Evolutionary conservation across 805 yeast genomes (phyloP).

Genomic region (Hanseniaspora taiwanica): DNA sequence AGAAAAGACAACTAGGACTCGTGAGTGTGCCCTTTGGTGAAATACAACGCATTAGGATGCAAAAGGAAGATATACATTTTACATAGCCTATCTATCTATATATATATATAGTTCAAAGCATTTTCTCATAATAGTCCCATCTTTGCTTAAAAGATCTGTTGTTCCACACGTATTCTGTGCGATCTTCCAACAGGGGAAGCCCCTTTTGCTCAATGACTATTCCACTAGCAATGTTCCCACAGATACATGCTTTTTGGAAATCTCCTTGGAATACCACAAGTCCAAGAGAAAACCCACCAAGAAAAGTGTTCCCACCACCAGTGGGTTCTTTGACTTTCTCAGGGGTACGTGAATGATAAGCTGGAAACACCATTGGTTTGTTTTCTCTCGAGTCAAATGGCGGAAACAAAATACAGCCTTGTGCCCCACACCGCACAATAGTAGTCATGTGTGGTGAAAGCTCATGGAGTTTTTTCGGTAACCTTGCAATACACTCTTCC

Average conservation of each 20-base stretch:
- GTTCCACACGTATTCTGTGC: constrained; percentile 39
- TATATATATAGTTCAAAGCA: too few species aligned
- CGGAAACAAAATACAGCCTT: constrained; percentile 47
- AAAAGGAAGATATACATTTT: constrained; percentile 15
- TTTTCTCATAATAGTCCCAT: constrained; percentile 24
- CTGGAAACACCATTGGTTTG: constrained; percentile 40
- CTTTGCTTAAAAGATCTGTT: constrained; percentile 35
- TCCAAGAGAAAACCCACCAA: constrained; percentile 67
- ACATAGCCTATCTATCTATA: too few species aligned
- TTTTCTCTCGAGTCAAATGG: constrained; percentile 6
- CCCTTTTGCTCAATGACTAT: constrained; percentile 74
- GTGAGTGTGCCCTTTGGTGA: constrained; percentile 39
- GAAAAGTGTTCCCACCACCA: constrained; percentile 87
- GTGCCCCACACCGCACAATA: constrained; percentile 69
- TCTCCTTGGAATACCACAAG: constrained; percentile 34
- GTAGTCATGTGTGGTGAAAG: too few species aligned
- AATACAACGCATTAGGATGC: constrained; percentile 17
- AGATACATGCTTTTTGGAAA: constrained; percentile 42
- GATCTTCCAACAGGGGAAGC: constrained; percentile 33
- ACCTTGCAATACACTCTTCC: background rate
- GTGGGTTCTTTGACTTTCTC: constrained; percentile 69
- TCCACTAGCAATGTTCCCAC: constrained; percentile 72
- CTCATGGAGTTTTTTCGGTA: background rate
- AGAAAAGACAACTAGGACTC: constrained; percentile 32
- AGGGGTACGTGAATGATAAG: constrained; percentile 45